Conservation (phyloP, 129 eudicot species). For the Centaurea solstitialis region DNA sequence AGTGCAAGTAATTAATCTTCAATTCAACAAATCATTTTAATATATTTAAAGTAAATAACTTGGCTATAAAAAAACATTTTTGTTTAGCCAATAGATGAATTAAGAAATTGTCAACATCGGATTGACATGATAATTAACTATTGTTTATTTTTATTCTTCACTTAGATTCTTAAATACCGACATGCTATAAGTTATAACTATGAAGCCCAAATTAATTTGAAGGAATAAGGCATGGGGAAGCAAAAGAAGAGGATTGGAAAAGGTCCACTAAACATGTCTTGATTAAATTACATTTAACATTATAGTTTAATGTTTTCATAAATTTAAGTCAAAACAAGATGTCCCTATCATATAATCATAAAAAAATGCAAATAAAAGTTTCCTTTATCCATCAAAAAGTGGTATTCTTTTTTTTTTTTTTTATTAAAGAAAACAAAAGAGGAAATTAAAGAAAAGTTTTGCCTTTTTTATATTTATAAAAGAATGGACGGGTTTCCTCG, state of each 20-base stretch:
- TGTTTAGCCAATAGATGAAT: not conserved
- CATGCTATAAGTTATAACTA: not conserved
- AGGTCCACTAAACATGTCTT: not conserved
- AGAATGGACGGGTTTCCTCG: not conserved
- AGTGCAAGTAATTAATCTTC: not conserved
- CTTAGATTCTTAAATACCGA: not conserved
- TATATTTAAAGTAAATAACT: not conserved
- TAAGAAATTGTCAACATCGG: not conserved
- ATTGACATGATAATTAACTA: not conserved
- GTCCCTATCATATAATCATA: not conserved
- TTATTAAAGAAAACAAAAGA: not conserved
- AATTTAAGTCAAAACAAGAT: not conserved
- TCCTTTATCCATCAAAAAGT: not conserved
- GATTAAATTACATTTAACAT: not conserved
- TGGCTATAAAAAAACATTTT: not conserved
- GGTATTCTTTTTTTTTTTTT: not conserved
- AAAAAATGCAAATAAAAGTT: not conserved
- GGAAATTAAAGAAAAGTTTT: not conserved
- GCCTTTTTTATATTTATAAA: not conserved
- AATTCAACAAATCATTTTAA: not conserved
- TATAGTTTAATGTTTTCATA: not conserved
- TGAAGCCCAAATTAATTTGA: not conserved
- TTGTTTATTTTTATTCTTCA: not conserved
- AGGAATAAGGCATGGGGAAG: not conserved
- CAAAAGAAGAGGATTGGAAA: not conserved